These are phyloP conservation scores for Populus alba DNA, from an alignment of 345 rosid species.

Conservation along the genomic window DNA sequence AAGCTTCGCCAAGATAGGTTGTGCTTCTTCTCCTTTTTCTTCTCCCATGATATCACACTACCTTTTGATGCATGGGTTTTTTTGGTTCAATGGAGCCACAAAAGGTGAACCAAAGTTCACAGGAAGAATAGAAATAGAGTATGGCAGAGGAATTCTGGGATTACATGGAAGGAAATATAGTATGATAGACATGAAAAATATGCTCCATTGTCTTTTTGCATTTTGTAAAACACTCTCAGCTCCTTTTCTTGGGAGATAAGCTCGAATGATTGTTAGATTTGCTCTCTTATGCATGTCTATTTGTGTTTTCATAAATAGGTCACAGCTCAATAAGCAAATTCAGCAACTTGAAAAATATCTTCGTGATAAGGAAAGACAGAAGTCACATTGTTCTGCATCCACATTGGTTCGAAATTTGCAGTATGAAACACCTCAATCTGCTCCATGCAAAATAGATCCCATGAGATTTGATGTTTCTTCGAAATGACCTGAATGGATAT, in stretches of 20 bases:
- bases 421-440: conserved; percentile 64
- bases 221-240: background rate
- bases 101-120: too few species aligned
- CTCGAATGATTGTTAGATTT: conserved; percentile 16
- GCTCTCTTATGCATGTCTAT: conserved; percentile 19
- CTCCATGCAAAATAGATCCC: conserved; percentile 39
- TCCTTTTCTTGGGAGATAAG: conserved; percentile 11
- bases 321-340: conserved; percentile 74
- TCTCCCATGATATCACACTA: background rate
- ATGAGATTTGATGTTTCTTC: conserved; percentile 40
- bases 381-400: conserved; percentile 62
- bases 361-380: conserved; percentile 56
- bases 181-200: background rate
- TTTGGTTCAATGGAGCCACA: too few species aligned
- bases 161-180: background rate
- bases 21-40: conserved; percentile 9
- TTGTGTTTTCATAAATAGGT: conserved; percentile 42
- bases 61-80: background rate
- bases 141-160: background rate
- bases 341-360: conserved; percentile 66
- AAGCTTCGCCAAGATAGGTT: conserved; percentile 95
- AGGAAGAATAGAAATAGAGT: conserved; percentile 6
- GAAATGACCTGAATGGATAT: conserved; percentile 43
- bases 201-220: background rate
- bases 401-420: conserved; percentile 41